phyloP scores from a whole-genome alignment of 306 rosid genomes.

The Cicer yamashitae region DNA sequence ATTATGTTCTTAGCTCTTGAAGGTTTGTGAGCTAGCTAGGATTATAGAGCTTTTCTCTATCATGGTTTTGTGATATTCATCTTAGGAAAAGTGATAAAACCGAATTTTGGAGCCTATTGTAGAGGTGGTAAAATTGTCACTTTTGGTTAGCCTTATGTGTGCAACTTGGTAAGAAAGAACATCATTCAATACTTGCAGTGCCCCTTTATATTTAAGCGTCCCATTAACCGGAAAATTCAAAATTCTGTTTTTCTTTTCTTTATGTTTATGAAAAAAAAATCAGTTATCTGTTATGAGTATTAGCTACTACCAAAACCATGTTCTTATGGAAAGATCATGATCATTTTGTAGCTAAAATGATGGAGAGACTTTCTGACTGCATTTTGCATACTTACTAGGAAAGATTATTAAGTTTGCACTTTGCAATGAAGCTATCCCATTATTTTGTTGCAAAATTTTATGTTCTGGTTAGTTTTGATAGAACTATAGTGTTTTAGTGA shows the following conservation, averaged over 20 bases:
- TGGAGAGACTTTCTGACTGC: background rate
- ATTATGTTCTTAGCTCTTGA: constrained; percentile 1
- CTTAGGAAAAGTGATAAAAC: background rate
- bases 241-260: background rate
- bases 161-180: constrained; percentile 1
- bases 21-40: constrained; percentile 18
- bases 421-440: background rate
- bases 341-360: constrained; percentile 23
- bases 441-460: background rate
- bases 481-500: background rate
- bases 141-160: background rate
- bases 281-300: constrained; percentile 17
- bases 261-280: background rate
- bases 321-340: constrained; percentile 22
- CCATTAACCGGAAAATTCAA: background rate
- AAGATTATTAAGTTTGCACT: constrained; percentile 1
- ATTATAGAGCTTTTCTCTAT: background rate
- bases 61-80: constrained; percentile 14
- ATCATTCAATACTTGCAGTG: background rate
- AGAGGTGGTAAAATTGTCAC: background rate
- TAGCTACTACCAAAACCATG: background rate
- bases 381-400: background rate
- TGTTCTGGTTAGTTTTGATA: background rate
- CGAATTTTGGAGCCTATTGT: constrained; percentile 3
- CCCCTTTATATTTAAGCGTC: background rate